These are phyloP conservation scores for Acacia melanoxylon DNA, from an alignment of 306 rosid species.

Conservation along the genomic window DNA sequence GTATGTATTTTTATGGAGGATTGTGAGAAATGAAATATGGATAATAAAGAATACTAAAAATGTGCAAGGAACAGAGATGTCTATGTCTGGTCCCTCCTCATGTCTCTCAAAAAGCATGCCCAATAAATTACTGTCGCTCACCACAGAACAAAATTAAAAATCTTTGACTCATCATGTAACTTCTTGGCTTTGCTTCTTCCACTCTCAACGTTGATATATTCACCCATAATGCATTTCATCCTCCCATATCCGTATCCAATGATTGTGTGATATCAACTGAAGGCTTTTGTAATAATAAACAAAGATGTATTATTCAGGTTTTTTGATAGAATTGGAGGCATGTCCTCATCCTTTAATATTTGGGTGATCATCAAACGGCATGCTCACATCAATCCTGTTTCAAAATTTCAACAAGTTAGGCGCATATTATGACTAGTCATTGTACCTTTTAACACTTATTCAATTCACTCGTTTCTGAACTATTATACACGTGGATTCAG, in stretches of 20 bases:
- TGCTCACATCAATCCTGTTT: conserved; percentile 7
- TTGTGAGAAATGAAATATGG: not conserved
- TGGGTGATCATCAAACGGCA: not conserved
- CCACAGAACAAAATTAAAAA: not conserved
- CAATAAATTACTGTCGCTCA: not conserved
- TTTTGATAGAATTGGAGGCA: not conserved
- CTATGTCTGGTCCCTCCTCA: not conserved
- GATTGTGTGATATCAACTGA: not conserved
- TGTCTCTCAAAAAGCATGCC: not conserved
- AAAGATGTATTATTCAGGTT: not conserved
- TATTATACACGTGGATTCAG: conserved; percentile 1
- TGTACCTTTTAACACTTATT: conserved; percentile 1
- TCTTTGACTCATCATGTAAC: not conserved
- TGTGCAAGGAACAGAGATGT: not conserved
- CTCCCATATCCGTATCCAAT: not conserved
- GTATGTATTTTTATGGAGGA: not conserved
- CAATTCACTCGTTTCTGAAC: not conserved
- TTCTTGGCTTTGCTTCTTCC: not conserved
- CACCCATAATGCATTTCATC: not conserved
- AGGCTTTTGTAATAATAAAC: not conserved
- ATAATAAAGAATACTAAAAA: not conserved
- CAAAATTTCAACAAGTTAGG: conserved; percentile 45
- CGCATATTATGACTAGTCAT: conserved; percentile 31
- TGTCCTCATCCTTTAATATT: not conserved
- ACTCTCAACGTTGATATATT: not conserved